Evolutionary conservation across 1,284 basidiomycete genomes (phyloP).

Genomic region (Ganoderma meredithae): DNA sequence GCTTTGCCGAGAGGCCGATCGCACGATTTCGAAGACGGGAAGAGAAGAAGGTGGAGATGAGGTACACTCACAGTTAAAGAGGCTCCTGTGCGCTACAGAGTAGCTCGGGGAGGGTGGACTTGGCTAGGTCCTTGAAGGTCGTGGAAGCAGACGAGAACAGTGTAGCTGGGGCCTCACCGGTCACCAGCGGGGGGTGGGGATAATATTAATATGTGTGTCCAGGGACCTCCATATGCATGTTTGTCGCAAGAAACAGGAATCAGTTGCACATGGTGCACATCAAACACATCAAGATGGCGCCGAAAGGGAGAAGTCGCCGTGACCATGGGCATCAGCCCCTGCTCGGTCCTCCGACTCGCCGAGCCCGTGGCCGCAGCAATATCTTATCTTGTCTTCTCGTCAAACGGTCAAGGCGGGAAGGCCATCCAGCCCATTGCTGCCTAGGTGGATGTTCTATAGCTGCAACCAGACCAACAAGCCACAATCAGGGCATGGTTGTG

Average conservation of each 20-base stretch:
- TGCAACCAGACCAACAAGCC: not conserved
- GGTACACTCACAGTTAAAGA: conserved; percentile 16
- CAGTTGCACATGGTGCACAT: conserved; percentile 24
- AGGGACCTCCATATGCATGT: not conserved
- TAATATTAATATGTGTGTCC: conserved; percentile 9
- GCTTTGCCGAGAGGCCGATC: not conserved
- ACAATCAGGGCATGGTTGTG: not conserved
- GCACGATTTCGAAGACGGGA: not conserved
- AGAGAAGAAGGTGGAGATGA: not conserved
- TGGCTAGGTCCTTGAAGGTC: conserved; percentile 13
- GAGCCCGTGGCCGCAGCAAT: not conserved
- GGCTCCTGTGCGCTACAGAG: conserved; percentile 15
- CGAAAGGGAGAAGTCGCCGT: not conserved
- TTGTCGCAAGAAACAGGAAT: not conserved
- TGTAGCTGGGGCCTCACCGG: conserved; percentile 12
- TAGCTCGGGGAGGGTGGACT: conserved; percentile 15
- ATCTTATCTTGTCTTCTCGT: not conserved
- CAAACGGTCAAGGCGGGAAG: not conserved
- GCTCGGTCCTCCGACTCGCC: not conserved
- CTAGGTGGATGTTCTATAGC: not conserved
- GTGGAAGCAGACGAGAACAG: conserved; percentile 12
- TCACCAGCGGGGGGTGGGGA: not conserved
- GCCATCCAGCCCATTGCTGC: not conserved
- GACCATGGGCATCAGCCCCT: not conserved
- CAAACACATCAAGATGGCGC: conserved; percentile 17